phyloP scores from a whole-genome alignment of 495 filamentous ascomycete species.

The Annulohypoxylon bovei region DNA sequence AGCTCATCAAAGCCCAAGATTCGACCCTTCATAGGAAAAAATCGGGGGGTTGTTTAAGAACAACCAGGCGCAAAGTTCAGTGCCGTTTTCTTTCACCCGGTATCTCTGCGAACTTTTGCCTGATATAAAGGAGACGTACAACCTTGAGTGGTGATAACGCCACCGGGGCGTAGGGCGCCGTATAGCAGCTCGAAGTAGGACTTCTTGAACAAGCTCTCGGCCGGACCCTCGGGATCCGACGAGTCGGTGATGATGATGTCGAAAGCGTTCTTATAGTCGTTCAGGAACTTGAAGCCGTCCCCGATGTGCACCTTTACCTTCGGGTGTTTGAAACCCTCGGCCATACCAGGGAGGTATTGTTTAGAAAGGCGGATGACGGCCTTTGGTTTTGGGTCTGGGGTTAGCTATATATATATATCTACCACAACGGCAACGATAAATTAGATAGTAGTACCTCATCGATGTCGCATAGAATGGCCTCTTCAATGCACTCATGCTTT shows the following conservation, averaged over 20 bases:
- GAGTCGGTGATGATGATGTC: slow-evolving; percentile 99
- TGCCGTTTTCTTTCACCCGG: slow-evolving; percentile 35
- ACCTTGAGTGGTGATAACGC: slow-evolving; percentile 99
- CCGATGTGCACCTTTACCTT: slow-evolving; percentile 91
- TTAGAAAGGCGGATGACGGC: slow-evolving; percentile 98
- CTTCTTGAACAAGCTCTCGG: slow-evolving; percentile 96
- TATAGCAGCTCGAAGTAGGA: slow-evolving; percentile 95
- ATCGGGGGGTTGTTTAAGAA: slow-evolving; percentile 38
- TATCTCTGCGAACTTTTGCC: slow-evolving; percentile 41
- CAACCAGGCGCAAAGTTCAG: slow-evolving; percentile 43
- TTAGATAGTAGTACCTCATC: slow-evolving; percentile 75
- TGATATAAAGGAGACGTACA: slow-evolving; percentile 83
- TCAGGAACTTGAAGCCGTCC: slow-evolving; percentile 97
- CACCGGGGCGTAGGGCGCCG: slow-evolving; percentile 89
- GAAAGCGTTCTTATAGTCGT: slow-evolving; percentile 91
- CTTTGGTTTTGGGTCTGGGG: slow-evolving; percentile 49
- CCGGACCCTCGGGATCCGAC: slow-evolving; percentile 95
- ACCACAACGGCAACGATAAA: not conserved
- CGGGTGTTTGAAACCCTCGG: slow-evolving; percentile 90
- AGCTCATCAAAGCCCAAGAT: slow-evolving; percentile 29
- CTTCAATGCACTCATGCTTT: slow-evolving; percentile 94
- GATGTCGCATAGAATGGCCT: slow-evolving; percentile 97
- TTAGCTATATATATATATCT: slow-evolving; percentile 10
- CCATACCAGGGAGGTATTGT: slow-evolving; percentile 96
- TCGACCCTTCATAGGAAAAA: slow-evolving; percentile 33